These are phyloP conservation scores for Hemileia vastatrix DNA, from an alignment of 1,284 basidiomycete species.

Conservation along the genomic window DNA sequence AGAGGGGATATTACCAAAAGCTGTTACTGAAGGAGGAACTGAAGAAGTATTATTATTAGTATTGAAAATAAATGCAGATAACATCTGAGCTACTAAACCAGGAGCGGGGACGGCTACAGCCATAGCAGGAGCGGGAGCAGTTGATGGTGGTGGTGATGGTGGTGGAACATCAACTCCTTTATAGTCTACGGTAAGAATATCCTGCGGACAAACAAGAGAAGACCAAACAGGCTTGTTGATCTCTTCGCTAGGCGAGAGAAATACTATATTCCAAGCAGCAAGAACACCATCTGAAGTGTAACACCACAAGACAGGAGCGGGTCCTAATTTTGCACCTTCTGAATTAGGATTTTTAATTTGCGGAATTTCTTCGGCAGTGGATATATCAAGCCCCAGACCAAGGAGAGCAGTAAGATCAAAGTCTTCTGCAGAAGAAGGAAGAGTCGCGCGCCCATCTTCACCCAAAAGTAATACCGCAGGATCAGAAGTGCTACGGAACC, in stretches of 20 bases:
- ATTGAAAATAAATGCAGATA: no score
- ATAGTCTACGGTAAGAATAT: background rate
- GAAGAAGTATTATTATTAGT: no score
- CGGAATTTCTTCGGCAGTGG: background rate
- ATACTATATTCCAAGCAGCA: conserved; percentile 2
- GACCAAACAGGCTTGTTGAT: background rate
- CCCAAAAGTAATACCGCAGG: conserved; percentile 11
- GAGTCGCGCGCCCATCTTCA: conserved; percentile 7
- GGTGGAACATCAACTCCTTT: conserved; percentile 3
- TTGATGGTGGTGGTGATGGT: background rate
- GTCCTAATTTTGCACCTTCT: no score
- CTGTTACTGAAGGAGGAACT: background rate
- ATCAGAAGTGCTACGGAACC: conserved; percentile 4
- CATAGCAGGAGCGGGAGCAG: background rate
- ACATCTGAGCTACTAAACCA: background rate
- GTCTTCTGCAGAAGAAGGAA: conserved; percentile 15
- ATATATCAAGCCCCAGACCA: conserved; percentile 8
- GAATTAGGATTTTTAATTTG: no score
- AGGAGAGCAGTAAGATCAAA: conserved; percentile 11
- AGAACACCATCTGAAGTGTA: conserved; percentile 22
- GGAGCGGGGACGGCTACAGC: background rate
- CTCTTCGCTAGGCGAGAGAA: background rate
- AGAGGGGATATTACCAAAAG: conserved; percentile 3
- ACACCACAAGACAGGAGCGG: conserved; percentile 7
- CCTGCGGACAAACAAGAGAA: background rate